These are phyloP conservation scores for Solanum hybrid DNA, from an alignment of 305 asterid genomes.

Conservation along the genomic window DNA sequence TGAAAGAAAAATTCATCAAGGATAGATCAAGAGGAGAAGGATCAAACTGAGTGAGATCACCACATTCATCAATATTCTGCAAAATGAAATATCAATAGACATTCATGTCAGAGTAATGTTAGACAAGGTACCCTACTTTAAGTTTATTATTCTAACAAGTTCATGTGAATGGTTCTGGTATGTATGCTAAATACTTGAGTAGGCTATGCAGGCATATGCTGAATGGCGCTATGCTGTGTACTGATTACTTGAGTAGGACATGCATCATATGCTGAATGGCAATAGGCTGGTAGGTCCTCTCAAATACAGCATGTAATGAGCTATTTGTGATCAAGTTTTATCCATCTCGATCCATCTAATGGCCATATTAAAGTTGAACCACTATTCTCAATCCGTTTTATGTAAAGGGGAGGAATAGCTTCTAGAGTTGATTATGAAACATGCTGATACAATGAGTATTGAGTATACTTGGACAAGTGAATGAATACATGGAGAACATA, in stretches of 20 bases:
- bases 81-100: slow-evolving; percentile 6
- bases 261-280: neutral
- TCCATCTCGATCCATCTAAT: neutral
- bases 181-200: neutral
- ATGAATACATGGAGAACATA: neutral
- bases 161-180: neutral
- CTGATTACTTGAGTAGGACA: neutral
- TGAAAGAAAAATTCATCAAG: slow-evolving; percentile 81
- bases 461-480: slow-evolving; percentile 3
- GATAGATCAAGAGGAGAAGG: slow-evolving; percentile 77
- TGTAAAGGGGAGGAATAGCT: neutral
- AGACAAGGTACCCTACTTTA: neutral
- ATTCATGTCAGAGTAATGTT: neutral
- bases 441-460: neutral
- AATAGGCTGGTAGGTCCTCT: neutral
- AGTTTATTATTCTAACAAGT: neutral
- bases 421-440: neutral
- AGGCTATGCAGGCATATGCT: neutral
- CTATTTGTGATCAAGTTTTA: neutral
- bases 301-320: neutral
- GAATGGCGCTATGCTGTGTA: neutral
- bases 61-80: slow-evolving; percentile 78
- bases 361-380: neutral
- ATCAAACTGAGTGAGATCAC: slow-evolving; percentile 66
- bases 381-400: neutral